Evolutionary conservation across 805 yeast species (phyloP), one percentile per base, ranked within the genome.

Genomic region (Saturnispora sekii): DNA sequence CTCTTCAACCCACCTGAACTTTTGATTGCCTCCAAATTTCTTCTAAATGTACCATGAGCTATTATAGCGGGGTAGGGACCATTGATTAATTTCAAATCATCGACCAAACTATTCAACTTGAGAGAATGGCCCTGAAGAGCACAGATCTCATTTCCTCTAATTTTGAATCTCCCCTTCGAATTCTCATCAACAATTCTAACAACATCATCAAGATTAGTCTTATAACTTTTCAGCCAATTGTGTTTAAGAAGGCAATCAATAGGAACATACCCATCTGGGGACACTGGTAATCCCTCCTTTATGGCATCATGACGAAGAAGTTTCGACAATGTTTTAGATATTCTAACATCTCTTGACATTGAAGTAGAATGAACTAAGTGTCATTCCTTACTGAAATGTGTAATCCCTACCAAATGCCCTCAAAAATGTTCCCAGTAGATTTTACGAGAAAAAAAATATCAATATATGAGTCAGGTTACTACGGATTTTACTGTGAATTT

Each of bases 71-170:
- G 93, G 39, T 77, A 66, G 4, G 72, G 67, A 0, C 31, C 12
- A 18, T 60, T 65, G 4, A 41, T 38, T 8, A 59, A 17, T 37
- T 38, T 15, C 58, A 48, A n/a, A 55, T 55, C 38, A 32, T 36
- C 41, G 2, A 29, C 37, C 3, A 16, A 12, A 16, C 21, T 16
- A 17, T 38, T 26, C 33, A 43, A 32, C 31, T 60, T 57, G 5
- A 90, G 64, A 0, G 95, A 79, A 61, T 93, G 98, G 4, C 98
- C 98, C 62, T 93, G 98, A 43, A 81, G 81, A 3, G 98, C 97
- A 58, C 97, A 77, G n/a, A 90, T 76, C 10, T 42, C 55, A 10
- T 58, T 62, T 4, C 53, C 64, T 59, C 62, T 9, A 53, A 53
- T 5, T 32, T 72, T 70, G 62, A 80, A 90, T 44, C 98, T 61